Percentiles rank a stretch among this genome's conserved stretches.
phyloP scores from a whole-genome alignment of 108 stramenopile genomes.

The Schizochytrium sp. region DNA sequence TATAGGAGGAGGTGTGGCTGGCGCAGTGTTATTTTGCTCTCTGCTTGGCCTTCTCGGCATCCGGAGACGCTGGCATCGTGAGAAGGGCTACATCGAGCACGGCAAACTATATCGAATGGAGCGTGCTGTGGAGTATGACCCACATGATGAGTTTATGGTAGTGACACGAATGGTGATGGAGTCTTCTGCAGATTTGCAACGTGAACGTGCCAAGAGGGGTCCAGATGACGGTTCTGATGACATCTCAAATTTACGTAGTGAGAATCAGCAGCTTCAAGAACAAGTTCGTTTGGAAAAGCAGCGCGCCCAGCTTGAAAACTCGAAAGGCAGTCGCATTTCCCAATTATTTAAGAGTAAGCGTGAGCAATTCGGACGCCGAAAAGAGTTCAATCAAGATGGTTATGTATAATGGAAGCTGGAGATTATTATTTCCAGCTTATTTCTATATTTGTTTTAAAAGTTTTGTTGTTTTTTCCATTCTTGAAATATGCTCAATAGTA shows the following conservation, averaged over 20 bases:
- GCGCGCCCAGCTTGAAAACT: background rate
- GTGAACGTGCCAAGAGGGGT: background rate
- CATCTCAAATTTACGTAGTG: background rate
- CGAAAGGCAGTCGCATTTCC: background rate
- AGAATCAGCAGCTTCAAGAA: background rate
- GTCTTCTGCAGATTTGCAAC: background rate
- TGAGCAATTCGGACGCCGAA: too few relatives aligned
- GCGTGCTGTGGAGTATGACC: background rate
- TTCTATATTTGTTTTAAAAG: too few relatives aligned
- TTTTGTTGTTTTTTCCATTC: too few relatives aligned
- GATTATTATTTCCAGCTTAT: too few relatives aligned
- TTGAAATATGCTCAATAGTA: too few relatives aligned
- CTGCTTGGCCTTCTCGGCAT: background rate
- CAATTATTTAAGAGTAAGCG: background rate
- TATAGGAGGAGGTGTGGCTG: background rate
- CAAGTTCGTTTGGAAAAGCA: background rate
- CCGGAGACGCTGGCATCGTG: slow-evolving; percentile 25
- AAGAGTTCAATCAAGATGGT: too few relatives aligned
- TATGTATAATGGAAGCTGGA: too few relatives aligned
- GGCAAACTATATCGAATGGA: slow-evolving; percentile 15
- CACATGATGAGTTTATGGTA: background rate
- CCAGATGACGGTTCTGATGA: background rate
- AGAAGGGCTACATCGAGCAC: background rate
- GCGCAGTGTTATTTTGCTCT: background rate
- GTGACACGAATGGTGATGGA: slow-evolving; percentile 1